Base-by-base conservation (phyloP, 2,329 filamentous ascomycete genomes). In the Neofusicoccum kwambonambiense region DNA sequence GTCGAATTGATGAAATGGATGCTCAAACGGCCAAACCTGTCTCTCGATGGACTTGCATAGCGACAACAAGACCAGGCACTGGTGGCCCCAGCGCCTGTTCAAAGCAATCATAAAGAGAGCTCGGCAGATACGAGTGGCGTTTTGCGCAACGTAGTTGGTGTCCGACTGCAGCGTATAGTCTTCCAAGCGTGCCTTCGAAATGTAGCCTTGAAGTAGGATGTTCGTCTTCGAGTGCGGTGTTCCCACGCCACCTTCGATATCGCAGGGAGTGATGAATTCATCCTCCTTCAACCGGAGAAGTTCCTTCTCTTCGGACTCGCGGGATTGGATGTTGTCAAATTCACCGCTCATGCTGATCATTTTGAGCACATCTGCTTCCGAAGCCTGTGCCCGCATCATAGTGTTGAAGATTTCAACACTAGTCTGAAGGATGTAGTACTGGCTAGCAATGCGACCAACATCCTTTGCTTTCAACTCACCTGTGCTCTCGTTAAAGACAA, bases 291-390 rank as follows among this genome's bases (percentile, higher is more conserved):
- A 83, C 22, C 86, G 84, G 17, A 84, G 84, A n/a, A 99, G 82
- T 76, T 99, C 96, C 71, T 93, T 91, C 64, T 90, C 89, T 77
- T 99, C 96, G 60, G 82, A 95, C 64, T 99, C 95, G 67, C 96
- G 85, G 4, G 91, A 93, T 74, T 97, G 93, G 47, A 99, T 91
- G 69, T 99, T 97, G 80, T 98, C 93, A 71, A 99, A 99, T 76
- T 99, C 95, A 69, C 93, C 93, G 75, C 93, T 97, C 90, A 95
- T 93, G 70, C 92, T 93, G 73, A 99, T 93, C 93, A 99, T 98
- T 73, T 90, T 91, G 62, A 99, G 82, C 52, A 97, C 89, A 73
- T 99, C 95, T 5, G 93, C 93, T 78, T 99, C 95, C 0, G 90
- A 92, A 9, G 92, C 89, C 31, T 88, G 86, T 1, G 92, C 89